Base-by-base conservation (phyloP, 78 protist species). In the Dictyostelium capitatum region DNA sequence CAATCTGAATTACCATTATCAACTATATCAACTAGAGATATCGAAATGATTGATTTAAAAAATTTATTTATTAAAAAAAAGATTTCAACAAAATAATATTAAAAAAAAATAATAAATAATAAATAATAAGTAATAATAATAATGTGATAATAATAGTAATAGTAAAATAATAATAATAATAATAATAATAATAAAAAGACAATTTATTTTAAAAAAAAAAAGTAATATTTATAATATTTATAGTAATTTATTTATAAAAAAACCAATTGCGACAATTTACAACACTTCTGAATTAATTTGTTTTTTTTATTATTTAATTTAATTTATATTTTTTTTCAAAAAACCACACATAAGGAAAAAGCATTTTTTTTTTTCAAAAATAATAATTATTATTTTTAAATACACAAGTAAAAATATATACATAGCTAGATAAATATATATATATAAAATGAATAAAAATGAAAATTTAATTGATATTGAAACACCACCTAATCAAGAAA, bases 1-100 rank as follows among this genome's bases (percentile, higher is more conserved):
- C 80, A 83, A 83, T 43, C 47, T 32, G 82, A 83, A 83, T 73
- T 47, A 32, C 91, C 91, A 20, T 67, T 83, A n/a, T 83, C 91
- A 56, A 83, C 91, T 14, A 51, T 83, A 2, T 15, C 43, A 14
- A 46, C 91, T 9, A 70, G 65, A 72, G 91, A 83, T 72, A 83
- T 83, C 25, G 91, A 83, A 73, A 73, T 83, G 19, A 83, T 83
- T 25, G 91, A 83, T 83, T 28, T 83, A 41, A 72, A 37, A 54
- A 37, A 73, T 28, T 83, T 83, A 48, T 72, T 83, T 28, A 53
- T 43, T 54, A 59, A 80, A 80, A 80, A 62, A 43, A 28, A 59
- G 46, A 80, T 65, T 65, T 37, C 43, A 37, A 65, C 28, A 10
- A 65, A 65, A 65, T 65, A 65, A 65, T 3, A 23, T 28, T 28